Conservation (phyloP, 208 protist genomes). For the Trypanosoma avium region DNA sequence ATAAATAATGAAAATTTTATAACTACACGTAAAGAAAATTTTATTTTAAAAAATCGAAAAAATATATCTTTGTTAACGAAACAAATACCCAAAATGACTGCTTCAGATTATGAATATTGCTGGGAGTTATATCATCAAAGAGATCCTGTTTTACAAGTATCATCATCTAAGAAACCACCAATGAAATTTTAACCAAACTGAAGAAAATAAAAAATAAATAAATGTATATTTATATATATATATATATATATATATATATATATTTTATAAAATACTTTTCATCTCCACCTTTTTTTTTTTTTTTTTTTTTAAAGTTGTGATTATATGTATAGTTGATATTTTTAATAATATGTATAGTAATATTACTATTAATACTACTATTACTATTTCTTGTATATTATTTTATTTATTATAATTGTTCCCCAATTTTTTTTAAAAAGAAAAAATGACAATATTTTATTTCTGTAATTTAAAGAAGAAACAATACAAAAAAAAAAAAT, state of each 20-base stretch:
- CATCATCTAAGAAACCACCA: constrained; percentile 19
- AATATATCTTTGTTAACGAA: constrained; percentile 1
- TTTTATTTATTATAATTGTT: too few relatives aligned
- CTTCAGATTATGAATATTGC: constrained; percentile 26
- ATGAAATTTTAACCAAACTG: constrained; percentile 15
- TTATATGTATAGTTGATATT: too few relatives aligned
- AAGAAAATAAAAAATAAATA: constrained; percentile 1
- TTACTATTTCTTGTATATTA: too few relatives aligned
- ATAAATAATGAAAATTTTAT: not conserved
- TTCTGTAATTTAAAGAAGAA: too few relatives aligned
- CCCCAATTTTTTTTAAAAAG: too few relatives aligned
- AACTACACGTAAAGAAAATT: not conserved
- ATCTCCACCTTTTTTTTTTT: not conserved
- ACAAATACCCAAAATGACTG: not conserved
- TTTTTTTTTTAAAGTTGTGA: not conserved
- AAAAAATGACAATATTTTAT: too few relatives aligned
- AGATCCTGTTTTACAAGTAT: not conserved
- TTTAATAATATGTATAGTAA: too few relatives aligned
- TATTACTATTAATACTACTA: too few relatives aligned
- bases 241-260: constrained; percentile 14
- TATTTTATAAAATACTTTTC: too few relatives aligned
- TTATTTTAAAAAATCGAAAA: not conserved
- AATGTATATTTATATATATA: constrained; percentile 13
- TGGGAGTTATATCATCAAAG: constrained; percentile 29
- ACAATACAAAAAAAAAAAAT: too few relatives aligned